Conservation (phyloP, 1,139 yeast species). For the Tardiomyces digboiensis region DNA sequence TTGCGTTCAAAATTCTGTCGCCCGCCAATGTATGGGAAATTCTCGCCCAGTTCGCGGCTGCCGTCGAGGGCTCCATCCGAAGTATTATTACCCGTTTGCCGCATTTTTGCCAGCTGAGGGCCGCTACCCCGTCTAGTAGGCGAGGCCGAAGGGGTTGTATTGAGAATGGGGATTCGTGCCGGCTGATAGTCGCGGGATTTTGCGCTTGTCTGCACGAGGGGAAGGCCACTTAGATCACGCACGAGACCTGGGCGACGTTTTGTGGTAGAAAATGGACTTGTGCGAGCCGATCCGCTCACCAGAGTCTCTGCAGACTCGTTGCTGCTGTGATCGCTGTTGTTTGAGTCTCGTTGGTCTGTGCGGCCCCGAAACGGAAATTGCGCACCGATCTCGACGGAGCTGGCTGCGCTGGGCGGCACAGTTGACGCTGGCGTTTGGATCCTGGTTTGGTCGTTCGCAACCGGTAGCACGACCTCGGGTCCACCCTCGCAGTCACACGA, state of each 20-base stretch:
- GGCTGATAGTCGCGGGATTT: not conserved
- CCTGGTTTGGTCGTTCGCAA: slow-evolving; percentile 19
- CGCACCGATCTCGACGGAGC: slow-evolving; percentile 23
- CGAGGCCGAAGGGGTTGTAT: not conserved
- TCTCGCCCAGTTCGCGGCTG: too few relatives aligned
- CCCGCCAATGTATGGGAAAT: not conserved
- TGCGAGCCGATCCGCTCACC: not conserved
- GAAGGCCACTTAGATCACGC: not conserved
- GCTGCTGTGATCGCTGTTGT: not conserved
- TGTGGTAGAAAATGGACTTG: not conserved
- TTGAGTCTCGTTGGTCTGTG: slow-evolving; percentile 3
- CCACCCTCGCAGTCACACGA: slow-evolving; percentile 15
- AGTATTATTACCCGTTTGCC: too few relatives aligned
- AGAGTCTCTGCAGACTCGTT: not conserved
- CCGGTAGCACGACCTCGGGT: slow-evolving; percentile 15
- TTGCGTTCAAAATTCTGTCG: not conserved
- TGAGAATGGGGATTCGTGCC: not conserved
- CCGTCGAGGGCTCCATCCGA: too few relatives aligned
- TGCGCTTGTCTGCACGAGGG: not conserved
- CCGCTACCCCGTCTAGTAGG: not conserved
- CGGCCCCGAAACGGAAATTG: slow-evolving; percentile 21
- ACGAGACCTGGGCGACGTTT: not conserved
- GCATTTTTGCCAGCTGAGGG: too few relatives aligned
- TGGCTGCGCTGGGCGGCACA: slow-evolving; percentile 12
- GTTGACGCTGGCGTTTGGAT: slow-evolving; percentile 26